Evolutionary conservation across 225 moss, liverwort and hornwort species (phyloP), one percentile per base, ranked within the genome.

Genomic region (Anthoceros angustus): DNA sequence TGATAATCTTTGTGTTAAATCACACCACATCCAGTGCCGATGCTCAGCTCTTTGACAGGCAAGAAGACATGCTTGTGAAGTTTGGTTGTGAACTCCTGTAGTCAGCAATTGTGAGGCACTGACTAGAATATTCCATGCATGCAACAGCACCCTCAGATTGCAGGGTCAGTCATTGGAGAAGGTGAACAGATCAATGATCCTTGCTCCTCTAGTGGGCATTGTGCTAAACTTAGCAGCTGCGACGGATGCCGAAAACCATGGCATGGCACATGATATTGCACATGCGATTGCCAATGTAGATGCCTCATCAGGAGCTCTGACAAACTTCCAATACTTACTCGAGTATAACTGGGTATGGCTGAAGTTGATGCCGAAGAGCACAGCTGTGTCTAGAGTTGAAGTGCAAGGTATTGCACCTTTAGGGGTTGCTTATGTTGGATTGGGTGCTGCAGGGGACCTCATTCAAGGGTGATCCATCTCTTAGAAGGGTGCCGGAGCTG

Each of bases 141-240:
- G 12, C 26, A 72, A 75, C 88, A 95, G 95, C 77, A 82, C 88
- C 40, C 74, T 95, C 39, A 85, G 82, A 75, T 82, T 84, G 68
- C 86, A 89, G 70, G 92, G 92, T 12, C 82, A 84, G 18, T 83
- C 84, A 61, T n/a, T 80, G 65, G 92, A 93, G 49, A 93, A 92
- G 74, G 70, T 86, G 25, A 88, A 93, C 69, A 78, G 92, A 64
- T 86, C 88, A 14, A 86, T 88, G 92, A 86, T 93, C 61, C 74
- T 93, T 43, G 92, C 92, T 10, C 95, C 95, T 38, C 74, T 95
- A 68, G 91, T 95, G 68, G 98, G 98, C 66, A 98, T 98, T 43
- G 86, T 92, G 67, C 70, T 98, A 68, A 98, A 98, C 75, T 69
- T 98, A 63, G 82, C 79, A 24, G 77, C 60, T 12, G 81, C 75